Conservation (phyloP, 768 basidiomycete species). For the Naganishia kalamii region DNA sequence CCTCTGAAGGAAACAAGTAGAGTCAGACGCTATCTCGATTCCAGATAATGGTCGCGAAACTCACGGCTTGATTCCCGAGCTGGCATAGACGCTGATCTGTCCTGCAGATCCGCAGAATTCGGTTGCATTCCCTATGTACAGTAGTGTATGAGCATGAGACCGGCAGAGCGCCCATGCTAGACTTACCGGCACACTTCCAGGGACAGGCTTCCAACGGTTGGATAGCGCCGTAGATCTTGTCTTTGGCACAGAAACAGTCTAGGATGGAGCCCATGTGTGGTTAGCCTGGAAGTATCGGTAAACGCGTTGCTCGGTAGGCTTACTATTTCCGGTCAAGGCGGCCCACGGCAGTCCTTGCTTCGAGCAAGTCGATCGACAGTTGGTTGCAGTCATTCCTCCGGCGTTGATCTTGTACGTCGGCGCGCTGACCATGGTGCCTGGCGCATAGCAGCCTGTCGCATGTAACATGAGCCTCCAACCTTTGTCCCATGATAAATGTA, state of each 20-base stretch:
- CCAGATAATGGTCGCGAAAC: not conserved
- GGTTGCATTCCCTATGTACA: slow-evolving; percentile 25
- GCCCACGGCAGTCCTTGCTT: not conserved
- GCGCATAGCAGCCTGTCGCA: slow-evolving; percentile 5
- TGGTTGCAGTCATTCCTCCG: not conserved
- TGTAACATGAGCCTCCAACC: no score
- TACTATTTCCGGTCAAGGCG: slow-evolving; percentile 6
- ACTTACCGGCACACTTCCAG: slow-evolving; percentile 11
- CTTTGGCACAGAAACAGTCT: slow-evolving; percentile 7
- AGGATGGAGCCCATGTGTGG: not conserved
- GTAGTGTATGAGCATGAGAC: not conserved
- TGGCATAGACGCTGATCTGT: slow-evolving; percentile 24
- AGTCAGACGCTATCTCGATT: no score
- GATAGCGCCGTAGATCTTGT: slow-evolving; percentile 3
- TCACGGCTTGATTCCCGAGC: slow-evolving; percentile 5
- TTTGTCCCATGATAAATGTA: no score
- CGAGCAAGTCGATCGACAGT: not conserved
- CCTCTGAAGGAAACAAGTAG: no score
- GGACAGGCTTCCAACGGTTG: slow-evolving; percentile 4
- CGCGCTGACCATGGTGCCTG: not conserved
- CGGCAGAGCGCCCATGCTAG: no score
- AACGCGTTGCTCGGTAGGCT: not conserved
- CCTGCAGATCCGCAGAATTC: slow-evolving; percentile 27
- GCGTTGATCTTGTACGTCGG: not conserved
- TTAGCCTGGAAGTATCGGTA: not conserved